Evolutionary conservation across 2,329 filamentous ascomycete genomes (phyloP), one percentile per base, ranked within the genome.

Genomic region (Aspergillus terreus): DNA sequence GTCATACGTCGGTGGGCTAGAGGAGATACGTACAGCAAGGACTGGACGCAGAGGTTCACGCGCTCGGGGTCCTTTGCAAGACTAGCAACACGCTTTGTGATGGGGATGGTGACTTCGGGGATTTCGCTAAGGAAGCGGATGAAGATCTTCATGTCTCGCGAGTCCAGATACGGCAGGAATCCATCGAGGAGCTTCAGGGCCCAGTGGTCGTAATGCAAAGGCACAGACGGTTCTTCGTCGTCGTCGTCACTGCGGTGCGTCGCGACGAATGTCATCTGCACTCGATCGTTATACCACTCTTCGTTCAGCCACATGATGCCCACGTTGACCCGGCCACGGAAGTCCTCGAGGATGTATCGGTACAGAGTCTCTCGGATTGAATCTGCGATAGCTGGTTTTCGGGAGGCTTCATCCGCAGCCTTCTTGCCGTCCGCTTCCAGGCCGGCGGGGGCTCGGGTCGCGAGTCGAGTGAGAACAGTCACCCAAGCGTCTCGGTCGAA

Each of bases 251-350:
- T 70, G n/a, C 66, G 64, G 49, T 70, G 76, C 51, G 57, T 68
- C 44, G 74, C 57, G 75, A 72, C 69, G 46, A 67, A 60, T 53
- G 72, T 74, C 42, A 74, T 66, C 48, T 79, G 75, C 30, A 90
- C 71, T 41, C 78, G 84, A 68, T 97, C 92, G 63, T 92, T 95
- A 71, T 96, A 97, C 92, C 94, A 99, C 72, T 99, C 94, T 70
- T 99, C 94, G 62, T 87, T 95, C 14, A 99, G 79, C 94, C 94
- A 99, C 6, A 87, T 86, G 47, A 97, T 90, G 1, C 91, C 92
- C 19, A 94, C 82, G 60, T 95, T 92, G 56, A 97, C 92, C 41
- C 94, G 86, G 56, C 82, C 85, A 49, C 92, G 85, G 73, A 96
- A 99, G 67, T 97, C 92, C 57, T 95, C 90, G 56, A 97, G 82